Evolutionary conservation across 305 asterid species (phyloP), one percentile per base, ranked within the genome.

Genomic region (Stenogyne calaminthoides): DNA sequence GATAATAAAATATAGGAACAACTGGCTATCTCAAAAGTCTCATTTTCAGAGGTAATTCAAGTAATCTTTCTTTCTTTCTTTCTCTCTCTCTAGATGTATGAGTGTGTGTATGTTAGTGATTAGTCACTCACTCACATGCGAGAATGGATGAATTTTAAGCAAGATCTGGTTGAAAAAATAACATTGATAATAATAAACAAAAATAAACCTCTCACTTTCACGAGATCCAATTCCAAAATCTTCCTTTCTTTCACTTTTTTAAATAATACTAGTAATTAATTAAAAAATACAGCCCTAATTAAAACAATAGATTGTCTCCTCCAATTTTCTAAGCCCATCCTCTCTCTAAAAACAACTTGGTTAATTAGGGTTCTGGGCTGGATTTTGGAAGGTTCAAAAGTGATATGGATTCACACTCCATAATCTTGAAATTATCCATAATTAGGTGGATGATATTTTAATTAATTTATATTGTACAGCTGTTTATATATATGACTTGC

Each of bases 161-260:
- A 88, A 84, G 81, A 84, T 86, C 85, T 80, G 69, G 18, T 72
- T 69, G 42, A 14, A 46, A 60, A 57, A 70, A 64, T 71, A 70
- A 67, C 87, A 84, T 86, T 79, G 89, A 84, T 42, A 44, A 61
- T 12, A 59, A 46, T 0, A 52, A 27, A 27, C 49, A 40, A 40
- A 63, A 39, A 10, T 52, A 36, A 56, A 47, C 51, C 42, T 42
- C 84, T 71, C 86, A 82, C 87, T 86, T 80, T 85, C 88, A 82
- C 92, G 69, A 86, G 91, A 86, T 90, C 94, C 92, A 81, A 86
- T 82, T 83, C 83, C 64, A 59, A 77, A 70, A 73, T 81, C 87
- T 80, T 74, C 77, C 67, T 73, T 77, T 83, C 77, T 81, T 59
- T 80, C 74, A 56, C 61, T 6, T 62, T 65, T 60, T 12, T 34